These are phyloP conservation scores for Diaporthe longicolla DNA, from an alignment of 2,329 filamentous ascomycete genomes.

Conservation along the genomic window DNA sequence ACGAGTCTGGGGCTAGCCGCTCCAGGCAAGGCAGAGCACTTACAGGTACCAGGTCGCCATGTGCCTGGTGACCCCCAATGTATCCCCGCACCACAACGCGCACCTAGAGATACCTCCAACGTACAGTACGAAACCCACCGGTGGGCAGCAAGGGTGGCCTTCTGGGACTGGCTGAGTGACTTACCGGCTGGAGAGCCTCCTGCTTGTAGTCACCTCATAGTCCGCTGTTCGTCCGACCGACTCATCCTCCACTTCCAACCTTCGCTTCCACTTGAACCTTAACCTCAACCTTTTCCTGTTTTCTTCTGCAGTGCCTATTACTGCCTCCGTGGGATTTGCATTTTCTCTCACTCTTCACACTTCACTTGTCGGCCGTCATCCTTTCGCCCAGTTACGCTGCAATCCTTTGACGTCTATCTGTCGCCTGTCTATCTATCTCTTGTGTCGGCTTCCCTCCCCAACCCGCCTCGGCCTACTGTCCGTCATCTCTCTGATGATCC, in stretches of 20 bases:
- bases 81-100: not conserved
- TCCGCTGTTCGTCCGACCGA: conserved; percentile 37
- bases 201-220: conserved; percentile 36
- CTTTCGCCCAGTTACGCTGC: conserved; percentile 28
- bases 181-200: conserved; percentile 7
- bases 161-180: not conserved
- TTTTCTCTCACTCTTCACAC: conserved; percentile 16
- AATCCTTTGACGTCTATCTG: conserved; percentile 17
- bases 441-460: conserved; percentile 1
- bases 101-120: conserved; percentile 14
- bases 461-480: conserved; percentile 17
- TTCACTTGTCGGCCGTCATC: conserved; percentile 9
- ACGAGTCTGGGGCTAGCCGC: conserved; percentile 23
- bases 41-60: not conserved
- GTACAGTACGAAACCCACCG: conserved; percentile 11
- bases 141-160: conserved; percentile 10
- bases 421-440: not conserved
- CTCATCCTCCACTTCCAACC: conserved; percentile 36
- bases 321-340: conserved; percentile 31
- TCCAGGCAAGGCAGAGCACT: conserved; percentile 19
- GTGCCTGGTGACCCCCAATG: conserved; percentile 7
- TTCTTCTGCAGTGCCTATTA: conserved; percentile 28
- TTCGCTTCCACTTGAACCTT: conserved; percentile 22
- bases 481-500: conserved; percentile 37
- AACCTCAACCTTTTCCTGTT: conserved; percentile 16